A percentile compares a stretch with the other conserved stretches of the same genome.
Evolutionary conservation across 441 rosid genomes (phyloP).

Genomic region (Jatropha podagrica): DNA sequence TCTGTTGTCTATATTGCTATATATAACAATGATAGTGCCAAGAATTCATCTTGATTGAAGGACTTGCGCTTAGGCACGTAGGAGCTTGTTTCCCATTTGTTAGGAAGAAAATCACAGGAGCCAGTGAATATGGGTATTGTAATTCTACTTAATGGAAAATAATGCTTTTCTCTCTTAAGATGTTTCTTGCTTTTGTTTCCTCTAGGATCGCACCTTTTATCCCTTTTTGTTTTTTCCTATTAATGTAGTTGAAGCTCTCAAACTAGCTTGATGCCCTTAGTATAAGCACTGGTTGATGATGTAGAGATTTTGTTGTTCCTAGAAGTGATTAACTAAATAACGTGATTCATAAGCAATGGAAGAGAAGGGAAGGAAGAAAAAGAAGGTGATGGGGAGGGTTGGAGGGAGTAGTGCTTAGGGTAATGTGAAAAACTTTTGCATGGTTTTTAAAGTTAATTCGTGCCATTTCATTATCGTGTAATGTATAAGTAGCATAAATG

Average conservation of each 20-base stretch:
- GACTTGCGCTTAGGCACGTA: neutral
- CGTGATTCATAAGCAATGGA: neutral
- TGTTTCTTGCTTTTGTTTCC: neutral
- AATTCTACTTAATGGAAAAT: neutral
- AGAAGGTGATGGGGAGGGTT: neutral
- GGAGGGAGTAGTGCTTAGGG: neutral
- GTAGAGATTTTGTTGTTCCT: neutral
- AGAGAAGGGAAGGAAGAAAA: neutral
- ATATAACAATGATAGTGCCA: neutral
- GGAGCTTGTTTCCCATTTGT: neutral
- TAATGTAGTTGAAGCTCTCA: neutral
- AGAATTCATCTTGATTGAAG: neutral
- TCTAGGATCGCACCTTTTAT: neutral
- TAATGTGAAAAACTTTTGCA: neutral
- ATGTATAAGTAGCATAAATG: neutral
- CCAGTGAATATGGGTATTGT: neutral
- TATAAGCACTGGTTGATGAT: neutral
- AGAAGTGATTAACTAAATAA: neutral
- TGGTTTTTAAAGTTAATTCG: neutral
- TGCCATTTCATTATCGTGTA: too few species aligned
- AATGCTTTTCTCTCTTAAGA: neutral
- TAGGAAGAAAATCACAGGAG: neutral
- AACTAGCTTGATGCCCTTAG: neutral
- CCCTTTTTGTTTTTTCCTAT: neutral
- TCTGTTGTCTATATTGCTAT: neutral